phyloP scores from a whole-genome alignment of 2,329 filamentous ascomycete species.

The Penicillium sp. region DNA sequence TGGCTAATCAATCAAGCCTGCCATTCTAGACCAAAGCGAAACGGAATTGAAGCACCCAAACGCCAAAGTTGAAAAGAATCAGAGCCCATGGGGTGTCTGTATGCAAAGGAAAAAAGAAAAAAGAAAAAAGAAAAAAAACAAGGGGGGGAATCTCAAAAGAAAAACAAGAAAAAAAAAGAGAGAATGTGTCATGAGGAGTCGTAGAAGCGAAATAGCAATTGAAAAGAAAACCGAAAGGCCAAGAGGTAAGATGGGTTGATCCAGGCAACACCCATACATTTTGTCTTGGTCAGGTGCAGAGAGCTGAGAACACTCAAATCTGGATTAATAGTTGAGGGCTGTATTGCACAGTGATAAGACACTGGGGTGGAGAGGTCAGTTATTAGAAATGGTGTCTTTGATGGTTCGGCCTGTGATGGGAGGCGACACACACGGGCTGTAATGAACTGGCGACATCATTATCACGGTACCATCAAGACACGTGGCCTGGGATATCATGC shows the following conservation, averaged over 20 bases:
- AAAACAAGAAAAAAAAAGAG: not conserved
- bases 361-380: constrained; percentile 6
- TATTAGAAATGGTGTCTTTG: not conserved
- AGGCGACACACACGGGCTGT: not conserved
- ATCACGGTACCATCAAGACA: not conserved
- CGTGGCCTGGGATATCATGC: constrained; percentile 20
- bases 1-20: constrained; percentile 18
- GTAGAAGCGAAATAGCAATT: constrained; percentile 2
- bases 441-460: not conserved
- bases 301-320: constrained; percentile 3
- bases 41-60: constrained; percentile 11
- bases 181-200: constrained; percentile 16
- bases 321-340: constrained; percentile 13
- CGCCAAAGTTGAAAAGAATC: constrained; percentile 7
- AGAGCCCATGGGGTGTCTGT: constrained; percentile 4
- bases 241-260: not conserved
- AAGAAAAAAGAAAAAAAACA: not conserved
- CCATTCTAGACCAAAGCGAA: constrained; percentile 22
- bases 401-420: not conserved
- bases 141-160: constrained; percentile 18
- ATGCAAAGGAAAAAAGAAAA: not conserved
- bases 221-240: not conserved
- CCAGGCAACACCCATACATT: not conserved
- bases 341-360: constrained; percentile 2
- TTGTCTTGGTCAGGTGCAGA: not conserved